Evolutionary conservation across 2,329 filamentous ascomycete genomes (phyloP), one percentile per base, ranked within the genome.

Genomic region (Sclerotinia minor): DNA sequence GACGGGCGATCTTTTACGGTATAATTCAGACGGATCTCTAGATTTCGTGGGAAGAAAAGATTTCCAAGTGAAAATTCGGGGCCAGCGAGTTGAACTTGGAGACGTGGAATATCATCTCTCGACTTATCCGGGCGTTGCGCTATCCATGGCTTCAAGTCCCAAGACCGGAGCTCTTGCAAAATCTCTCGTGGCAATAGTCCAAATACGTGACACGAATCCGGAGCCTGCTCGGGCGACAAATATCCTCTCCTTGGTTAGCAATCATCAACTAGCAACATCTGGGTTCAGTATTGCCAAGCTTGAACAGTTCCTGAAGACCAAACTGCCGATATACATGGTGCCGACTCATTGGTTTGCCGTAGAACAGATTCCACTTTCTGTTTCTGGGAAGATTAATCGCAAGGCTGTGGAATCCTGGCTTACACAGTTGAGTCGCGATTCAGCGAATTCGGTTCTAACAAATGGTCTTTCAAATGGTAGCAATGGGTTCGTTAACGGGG

Each of bases 1-100:
- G 73, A 88, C 86, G 0, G 86, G 86, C 0, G 86, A 89, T 69
- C 77, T 88, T 0, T 77, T 76, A 15, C 65, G 87, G 35, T 80
- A 88, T 50, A 76, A 87, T 44, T 79, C 85, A 55, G 83, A 89
- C 72, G 82, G 81, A 17, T 83, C 82, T 17, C 85, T 89, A 69
- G 82, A 85, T 44, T 89, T 89, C 75, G 77, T 88, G 47, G 87
- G 87, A 8, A 83, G 87, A 26, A 83, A 84, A 60, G 87, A 90
- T 73, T 85, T 87, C 32, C 87, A 89, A 76, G 83, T 89, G 66
- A 90, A 90, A 73, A 78, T 90, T 35, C 82, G 87, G 47, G 87
- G 87, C 0, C 87, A 89, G 73, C 79, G 87, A 55, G 80, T 90
- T 5, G 87, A 90, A 72, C 84, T 89, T 69, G 84, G 83, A 24